Evolutionary conservation across 495 filamentous ascomycete species (phyloP).

Genomic region (Penicillium lividum): DNA sequence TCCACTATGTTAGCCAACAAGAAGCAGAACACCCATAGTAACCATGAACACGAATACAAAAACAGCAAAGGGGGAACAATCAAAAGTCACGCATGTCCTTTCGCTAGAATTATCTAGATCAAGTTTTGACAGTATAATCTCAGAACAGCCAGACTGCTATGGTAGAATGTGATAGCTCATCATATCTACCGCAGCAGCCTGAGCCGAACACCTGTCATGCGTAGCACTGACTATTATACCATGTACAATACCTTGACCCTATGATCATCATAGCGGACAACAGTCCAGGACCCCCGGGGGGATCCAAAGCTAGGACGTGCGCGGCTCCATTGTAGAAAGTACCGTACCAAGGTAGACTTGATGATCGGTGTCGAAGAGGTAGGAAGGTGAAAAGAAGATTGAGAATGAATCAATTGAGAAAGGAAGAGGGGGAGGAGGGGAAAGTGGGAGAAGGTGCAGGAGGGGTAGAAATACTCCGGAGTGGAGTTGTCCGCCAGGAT

Average conservation of each 20-base stretch:
- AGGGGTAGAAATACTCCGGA: constrained; percentile 27
- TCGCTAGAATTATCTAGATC: constrained; percentile 85
- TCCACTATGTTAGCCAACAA: constrained; percentile 9
- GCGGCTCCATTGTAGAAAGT: constrained; percentile 38
- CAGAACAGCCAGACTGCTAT: constrained; percentile 47
- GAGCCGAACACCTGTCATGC: constrained; percentile 62
- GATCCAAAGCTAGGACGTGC: constrained; percentile 28
- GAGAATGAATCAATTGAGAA: constrained; percentile 2
- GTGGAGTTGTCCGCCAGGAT: constrained; percentile 14
- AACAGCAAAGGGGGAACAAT: constrained; percentile 46
- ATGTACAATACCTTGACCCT: constrained; percentile 60
- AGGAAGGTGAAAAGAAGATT: neutral
- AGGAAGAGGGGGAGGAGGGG: constrained; percentile 3
- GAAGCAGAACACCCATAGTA: neutral
- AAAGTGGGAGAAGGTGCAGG: constrained; percentile 3
- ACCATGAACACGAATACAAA: constrained; percentile 20
- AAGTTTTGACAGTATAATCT: constrained; percentile 75
- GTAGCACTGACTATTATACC: constrained; percentile 53
- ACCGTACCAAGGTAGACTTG: constrained; percentile 34
- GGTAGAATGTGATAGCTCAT: neutral
- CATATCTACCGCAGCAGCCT: constrained; percentile 9
- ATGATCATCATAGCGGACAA: constrained; percentile 36
- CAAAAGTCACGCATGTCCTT: constrained; percentile 70
- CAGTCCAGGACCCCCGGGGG: constrained; percentile 21
- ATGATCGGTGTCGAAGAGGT: neutral